Base-by-base conservation (phyloP, 1,139 yeast genomes). In the Zygoascus meyerae region DNA sequence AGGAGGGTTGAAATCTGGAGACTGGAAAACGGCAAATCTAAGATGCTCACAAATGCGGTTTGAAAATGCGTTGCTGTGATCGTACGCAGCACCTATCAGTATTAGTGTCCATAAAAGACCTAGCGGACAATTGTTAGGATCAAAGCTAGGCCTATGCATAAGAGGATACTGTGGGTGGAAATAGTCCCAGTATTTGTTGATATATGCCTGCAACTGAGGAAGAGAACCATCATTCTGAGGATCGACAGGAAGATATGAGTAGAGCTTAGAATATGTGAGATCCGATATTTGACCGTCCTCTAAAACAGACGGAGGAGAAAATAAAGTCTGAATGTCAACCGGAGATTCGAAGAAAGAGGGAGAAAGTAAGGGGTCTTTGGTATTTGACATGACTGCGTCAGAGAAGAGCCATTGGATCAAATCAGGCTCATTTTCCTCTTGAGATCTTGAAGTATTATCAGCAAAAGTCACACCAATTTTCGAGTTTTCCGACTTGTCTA, bases 81-180 rank as follows among this genome's bases (percentile, higher is more conserved):
- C 62, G 44, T 62, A 66, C 52, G 68, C 70, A 48, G 71, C 81
- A 52, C 70, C 89, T n/a, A 79, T 66, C 65, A 79, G 64, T 5
- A 81, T 70, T 73, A 82, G 76, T 1, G 82, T 65, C 48, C 80
- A 63, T 1, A 82, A 58, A 14, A 82, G 63, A 9, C 81, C 70
- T 0, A 80, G 77, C 4, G 79, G 78, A 26, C 77, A 70, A 1
- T 65, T 60, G 42, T 70, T 70, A 0, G 84, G 75, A 44, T 75
- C 72, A 60, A 82, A 82, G 0, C 86, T 77, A 0, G 87, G 86
- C 47, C 69, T 70, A 56, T 82, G 87, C 46, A 82, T 58, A 30
- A 82, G 69, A 1, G 85, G 77, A 52, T 74, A 78, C 58, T 81
- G 85, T 5, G 79, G 74, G 57, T 81, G 86, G 62, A 78, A 80